Conservation (phyloP, 306 rosid species). For the Acacia acuminata region DNA sequence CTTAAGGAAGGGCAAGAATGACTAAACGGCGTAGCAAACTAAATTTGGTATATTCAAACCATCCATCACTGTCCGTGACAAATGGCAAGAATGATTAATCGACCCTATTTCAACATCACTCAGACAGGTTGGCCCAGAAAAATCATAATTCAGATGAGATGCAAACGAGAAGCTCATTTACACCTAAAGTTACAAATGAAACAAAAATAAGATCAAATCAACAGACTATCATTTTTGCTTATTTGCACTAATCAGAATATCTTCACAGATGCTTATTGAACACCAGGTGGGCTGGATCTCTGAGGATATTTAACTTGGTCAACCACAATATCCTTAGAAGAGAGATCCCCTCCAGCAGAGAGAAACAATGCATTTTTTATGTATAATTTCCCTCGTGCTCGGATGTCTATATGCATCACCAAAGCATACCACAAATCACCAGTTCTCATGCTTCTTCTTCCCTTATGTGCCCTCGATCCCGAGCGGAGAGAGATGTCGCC, state of each 20-base stretch:
- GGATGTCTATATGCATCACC: conserved; percentile 49
- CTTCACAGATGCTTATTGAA: conserved; percentile 39
- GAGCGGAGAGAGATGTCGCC: conserved; percentile 47
- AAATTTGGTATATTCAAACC: background rate
- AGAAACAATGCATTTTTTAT: conserved; percentile 41
- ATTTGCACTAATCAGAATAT: conserved; percentile 31
- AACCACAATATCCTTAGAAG: conserved; percentile 33
- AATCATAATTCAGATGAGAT: background rate
- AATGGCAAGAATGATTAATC: background rate
- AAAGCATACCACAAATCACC: conserved; percentile 32
- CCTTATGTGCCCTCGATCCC: conserved; percentile 61
- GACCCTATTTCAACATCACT: background rate
- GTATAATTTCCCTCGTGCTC: conserved; percentile 47
- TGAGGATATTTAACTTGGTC: conserved; percentile 38
- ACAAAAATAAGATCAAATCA: conserved; percentile 16
- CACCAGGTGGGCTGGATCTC: conserved; percentile 44
- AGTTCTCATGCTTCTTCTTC: conserved; percentile 58
- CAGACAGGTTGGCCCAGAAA: background rate
- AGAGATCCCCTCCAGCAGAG: conserved; percentile 36
- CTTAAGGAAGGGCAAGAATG: background rate
- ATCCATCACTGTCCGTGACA: background rate
- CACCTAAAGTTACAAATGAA: conserved; percentile 28
- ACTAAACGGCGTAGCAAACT: background rate
- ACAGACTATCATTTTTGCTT: conserved; percentile 37
- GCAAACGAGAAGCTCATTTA: conserved; percentile 33